These are phyloP conservation scores for Farysia itapuensis DNA, from an alignment of 1,284 basidiomycete species.

Conservation along the genomic window DNA sequence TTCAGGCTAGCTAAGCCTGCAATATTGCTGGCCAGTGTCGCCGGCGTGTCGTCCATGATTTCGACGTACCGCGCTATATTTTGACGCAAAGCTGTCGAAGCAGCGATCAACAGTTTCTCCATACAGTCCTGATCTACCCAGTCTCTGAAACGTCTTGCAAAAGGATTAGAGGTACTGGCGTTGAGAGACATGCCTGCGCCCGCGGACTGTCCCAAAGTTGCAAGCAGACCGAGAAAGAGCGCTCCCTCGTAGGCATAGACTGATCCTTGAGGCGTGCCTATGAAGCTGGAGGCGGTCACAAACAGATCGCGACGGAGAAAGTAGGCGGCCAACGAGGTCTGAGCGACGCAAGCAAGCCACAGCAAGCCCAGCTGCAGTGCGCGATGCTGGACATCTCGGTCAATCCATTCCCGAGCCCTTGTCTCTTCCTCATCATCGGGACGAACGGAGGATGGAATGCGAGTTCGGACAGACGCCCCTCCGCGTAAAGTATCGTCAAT, in stretches of 20 bases:
- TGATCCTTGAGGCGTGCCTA: conserved; percentile 18
- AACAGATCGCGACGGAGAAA: conserved; percentile 53
- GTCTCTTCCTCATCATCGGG: conserved; percentile 1
- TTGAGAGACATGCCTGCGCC: conserved; percentile 21
- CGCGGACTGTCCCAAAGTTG: conserved; percentile 43
- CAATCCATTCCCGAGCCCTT: conserved; percentile 25
- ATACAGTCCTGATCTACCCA: conserved; percentile 44
- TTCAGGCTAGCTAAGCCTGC: conserved; percentile 28
- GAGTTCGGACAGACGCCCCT: conserved; percentile 16
- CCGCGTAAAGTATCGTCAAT: conserved; percentile 45
- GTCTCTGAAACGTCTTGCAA: conserved; percentile 36
- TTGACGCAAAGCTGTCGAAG: conserved; percentile 21
- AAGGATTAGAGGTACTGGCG: conserved; percentile 34
- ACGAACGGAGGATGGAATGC: conserved; percentile 20
- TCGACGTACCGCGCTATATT: conserved; percentile 19
- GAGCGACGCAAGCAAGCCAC: conserved; percentile 38
- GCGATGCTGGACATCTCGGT: conserved; percentile 33
- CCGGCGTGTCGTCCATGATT: conserved; percentile 26
- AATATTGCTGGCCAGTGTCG: conserved; percentile 22
- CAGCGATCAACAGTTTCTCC: conserved; percentile 21
- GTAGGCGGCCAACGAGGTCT: conserved; percentile 50
- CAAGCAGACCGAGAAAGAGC: conserved; percentile 48
- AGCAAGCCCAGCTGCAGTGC: conserved; percentile 44
- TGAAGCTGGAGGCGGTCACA: conserved; percentile 34
- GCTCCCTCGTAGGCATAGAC: conserved; percentile 42